phyloP scores from a whole-genome alignment of 768 basidiomycete genomes.

The Rhodotorula toruloides region DNA sequence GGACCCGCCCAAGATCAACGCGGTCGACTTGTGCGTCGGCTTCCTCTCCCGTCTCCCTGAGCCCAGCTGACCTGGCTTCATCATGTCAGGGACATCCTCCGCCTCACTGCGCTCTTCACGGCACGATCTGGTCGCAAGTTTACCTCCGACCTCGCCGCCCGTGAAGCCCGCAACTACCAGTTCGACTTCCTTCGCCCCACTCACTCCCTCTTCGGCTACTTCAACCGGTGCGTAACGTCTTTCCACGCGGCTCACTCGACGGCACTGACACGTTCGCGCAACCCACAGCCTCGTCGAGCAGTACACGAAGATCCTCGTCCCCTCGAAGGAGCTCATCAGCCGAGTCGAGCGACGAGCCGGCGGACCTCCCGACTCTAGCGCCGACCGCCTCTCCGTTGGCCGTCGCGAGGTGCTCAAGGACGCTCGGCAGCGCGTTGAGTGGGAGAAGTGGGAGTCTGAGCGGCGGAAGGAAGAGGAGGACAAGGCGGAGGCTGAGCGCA shows the following conservation, averaged over 20 bases:
- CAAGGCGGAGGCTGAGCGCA: conserved; percentile 85
- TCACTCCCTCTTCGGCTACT: conserved; percentile 92
- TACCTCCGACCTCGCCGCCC: conserved; percentile 71
- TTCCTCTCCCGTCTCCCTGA: neutral
- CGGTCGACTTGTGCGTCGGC: conserved; percentile 84
- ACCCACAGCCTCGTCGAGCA: conserved; percentile 71
- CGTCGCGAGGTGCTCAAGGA: conserved; percentile 74
- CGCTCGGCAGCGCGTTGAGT: conserved; percentile 72
- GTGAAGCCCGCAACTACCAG: conserved; percentile 92
- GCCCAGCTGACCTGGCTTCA: too few relatives aligned
- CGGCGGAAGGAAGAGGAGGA: conserved; percentile 81
- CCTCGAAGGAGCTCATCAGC: conserved; percentile 67
- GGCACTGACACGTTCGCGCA: neutral
- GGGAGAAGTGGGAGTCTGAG: conserved; percentile 78
- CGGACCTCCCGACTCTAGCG: conserved; percentile 2
- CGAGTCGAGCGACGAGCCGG: conserved; percentile 64
- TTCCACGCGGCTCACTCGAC: too few relatives aligned
- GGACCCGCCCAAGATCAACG: conserved; percentile 73
- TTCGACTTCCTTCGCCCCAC: conserved; percentile 95
- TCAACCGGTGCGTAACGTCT: conserved; percentile 60
- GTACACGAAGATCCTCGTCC: conserved; percentile 83
- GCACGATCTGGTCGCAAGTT: conserved; percentile 84
- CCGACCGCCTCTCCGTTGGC: conserved; percentile 10
- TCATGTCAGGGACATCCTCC: conserved; percentile 80
- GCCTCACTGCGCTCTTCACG: conserved; percentile 90